Base-by-base conservation (phyloP, 2,329 filamentous ascomycete genomes). In the Plenodomus lindquistii region DNA sequence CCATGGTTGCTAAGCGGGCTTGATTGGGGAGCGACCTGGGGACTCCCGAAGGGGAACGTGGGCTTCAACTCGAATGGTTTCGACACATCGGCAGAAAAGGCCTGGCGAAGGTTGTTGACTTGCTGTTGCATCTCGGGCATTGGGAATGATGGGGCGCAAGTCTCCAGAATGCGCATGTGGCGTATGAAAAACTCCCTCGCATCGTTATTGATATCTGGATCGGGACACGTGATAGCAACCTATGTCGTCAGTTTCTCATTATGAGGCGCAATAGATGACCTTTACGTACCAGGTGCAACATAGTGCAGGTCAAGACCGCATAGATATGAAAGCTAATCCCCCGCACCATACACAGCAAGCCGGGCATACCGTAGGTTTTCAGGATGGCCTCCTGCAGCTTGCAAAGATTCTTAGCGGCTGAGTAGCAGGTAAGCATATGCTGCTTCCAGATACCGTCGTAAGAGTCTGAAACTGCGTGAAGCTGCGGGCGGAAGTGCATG, bases 241-340 rank as follows among this genome's bases (percentile, higher is more conserved):
- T 95, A 43, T 2, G 4, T 19, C 18, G 35, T 18, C 16, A 37
- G 35, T 37, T 18, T 15, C 17, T 37, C 11, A 29, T 18, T 5
- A 16, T 18, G 40, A 38, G 17, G 4, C 21, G 19, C 2, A 21
- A 0, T 13, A 22, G n/a, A 27, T 27, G 5, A 11, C 5, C 17
- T 11, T 17, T n/a, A 82, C 90, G 73, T 79, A 97, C 93, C 73
- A 97, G 74, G 72, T 97, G 92, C 45, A 97, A 81, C 73, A 97
- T 92, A 19, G 93, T 92, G 76, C 92, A 96, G 0, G 91, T 94
- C 38, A 97, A 77, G 20, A 96, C 85, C 46, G 87, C 85, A 66
- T 97, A 97, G n/a, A 97, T 91, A 5, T 90, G 91, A 65, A 96
- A 97, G 72, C 92, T 96, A 69, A 96, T 91, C 34, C 93, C 93